These are phyloP conservation scores for Avena sativa DNA, from an alignment of 176 grass and related monocot genomes.

Conservation along the genomic window DNA sequence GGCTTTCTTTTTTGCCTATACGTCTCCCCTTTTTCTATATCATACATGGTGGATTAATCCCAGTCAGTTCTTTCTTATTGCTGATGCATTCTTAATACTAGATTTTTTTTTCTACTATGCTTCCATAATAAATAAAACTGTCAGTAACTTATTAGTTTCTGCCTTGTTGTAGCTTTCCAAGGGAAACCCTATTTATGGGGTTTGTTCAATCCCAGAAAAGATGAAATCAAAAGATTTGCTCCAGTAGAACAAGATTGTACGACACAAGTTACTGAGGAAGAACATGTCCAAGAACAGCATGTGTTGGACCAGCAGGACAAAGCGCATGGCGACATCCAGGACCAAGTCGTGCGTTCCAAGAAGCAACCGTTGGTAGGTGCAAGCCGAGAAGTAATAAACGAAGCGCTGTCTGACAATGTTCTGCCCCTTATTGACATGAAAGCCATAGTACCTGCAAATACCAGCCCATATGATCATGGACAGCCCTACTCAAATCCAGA, in stretches of 20 bases:
- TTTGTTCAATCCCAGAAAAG: constrained; percentile 41
- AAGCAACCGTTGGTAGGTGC: not conserved
- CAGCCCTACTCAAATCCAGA: not conserved
- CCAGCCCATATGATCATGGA: not conserved
- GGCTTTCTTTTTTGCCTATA: too few relatives aligned
- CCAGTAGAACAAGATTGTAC: constrained; percentile 13
- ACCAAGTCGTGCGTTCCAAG: not conserved
- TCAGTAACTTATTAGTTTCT: constrained; percentile 14
- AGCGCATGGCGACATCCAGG: not conserved
- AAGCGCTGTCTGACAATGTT: not conserved
- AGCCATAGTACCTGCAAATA: not conserved
- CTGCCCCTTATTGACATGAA: not conserved
- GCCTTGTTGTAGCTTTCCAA: constrained; percentile 40
- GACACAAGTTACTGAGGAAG: not conserved
- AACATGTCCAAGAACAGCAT: constrained; percentile 25
- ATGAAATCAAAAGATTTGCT: not conserved
- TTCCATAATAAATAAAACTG: not conserved
- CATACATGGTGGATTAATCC: too few relatives aligned
- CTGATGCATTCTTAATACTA: too few relatives aligned
- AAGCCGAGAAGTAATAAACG: not conserved
- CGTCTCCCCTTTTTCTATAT: too few relatives aligned
- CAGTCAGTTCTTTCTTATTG: too few relatives aligned
- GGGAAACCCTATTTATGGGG: constrained; percentile 64
- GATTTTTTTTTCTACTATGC: too few relatives aligned
- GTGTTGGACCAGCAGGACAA: not conserved